Evolutionary conservation across 441 rosid species (phyloP), one percentile per base, ranked within the genome.

Genomic region (Melastoma candidum): DNA sequence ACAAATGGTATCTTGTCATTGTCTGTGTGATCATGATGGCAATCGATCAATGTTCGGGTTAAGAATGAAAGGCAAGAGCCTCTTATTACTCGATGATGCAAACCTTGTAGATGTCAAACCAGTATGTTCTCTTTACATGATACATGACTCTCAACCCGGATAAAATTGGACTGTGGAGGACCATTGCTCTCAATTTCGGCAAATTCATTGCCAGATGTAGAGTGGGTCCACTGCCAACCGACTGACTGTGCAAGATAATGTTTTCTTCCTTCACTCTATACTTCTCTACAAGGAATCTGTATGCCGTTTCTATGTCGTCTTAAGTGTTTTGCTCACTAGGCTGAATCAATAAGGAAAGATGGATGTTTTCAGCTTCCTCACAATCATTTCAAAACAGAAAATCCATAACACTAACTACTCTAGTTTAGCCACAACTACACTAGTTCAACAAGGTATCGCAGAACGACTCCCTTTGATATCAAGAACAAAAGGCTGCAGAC

Each of bases 81-180:
- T 11, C 32, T 32, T 17, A 25, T 53, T 56, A 36, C 26, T 24
- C 29, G 44, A 52, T 26, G 26, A 53, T 9, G 1, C 24, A 57
- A 14, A 81, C 96, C 92, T 90, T 87, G 60, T 81, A 90, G 59
- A 87, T 90, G 74, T 90, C 96, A 25, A 90, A 90, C 96, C 98
- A 90, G 72, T 87, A 90, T 5, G 93, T 83, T 51, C 83, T 72
- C 60, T 85, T 90, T 51, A 90, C 96, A 3, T 95, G 95, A 66
- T 83, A 85, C 86, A 90, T 74, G 53, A 87, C 98, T 46, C 98
- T 80, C 49, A 85, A 81, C 51, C 98, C 95, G 25, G 98, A 87
- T 43, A 87, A 71, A 63, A 90, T 87, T 0, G 98, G 90, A 66
- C 96, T 87, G 72, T 90, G 98, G 53, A 90, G 90, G 70, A 90